Evolutionary conservation across 805 yeast species (phyloP), one percentile per base, ranked within the genome.

Genomic region (Candida tammaniensis): DNA sequence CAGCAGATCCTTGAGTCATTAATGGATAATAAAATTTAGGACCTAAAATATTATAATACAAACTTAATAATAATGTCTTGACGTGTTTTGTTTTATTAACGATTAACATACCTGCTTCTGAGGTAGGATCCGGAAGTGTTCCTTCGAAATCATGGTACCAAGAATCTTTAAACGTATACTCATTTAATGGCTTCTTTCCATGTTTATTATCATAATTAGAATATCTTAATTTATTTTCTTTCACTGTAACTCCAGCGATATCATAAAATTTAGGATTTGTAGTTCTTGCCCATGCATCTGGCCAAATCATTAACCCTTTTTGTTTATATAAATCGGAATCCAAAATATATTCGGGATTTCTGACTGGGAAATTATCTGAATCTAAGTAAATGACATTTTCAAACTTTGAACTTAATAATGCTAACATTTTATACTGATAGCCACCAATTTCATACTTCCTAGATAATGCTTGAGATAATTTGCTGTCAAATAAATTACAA

Each of bases 51-150:
- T 83, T 82, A 54, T 83, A 83, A 54, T 80, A 82, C 25, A 78
- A 60, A 3, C 84, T 65, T 30, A 83, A 55, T 17, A 81, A 51
- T 28, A 82, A 52, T 0, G 86, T 78, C 39, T 68, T 70, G 35
- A 79, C 48, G 49, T 82, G 91, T 2, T 64, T 55, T 7, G 70
- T 61, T 48, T 81, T 82, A 51, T 80, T 76, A 16, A 83, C 62
- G 48, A 83, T 35, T 26, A 83, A 52, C 59, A 81, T 82, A 7
- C 91, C 93, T 0, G 86, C 74, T 57, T 83, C 91, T 1, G 80
- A 64, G 4, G 85, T 63, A 4, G 84, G 76, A 48, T 82, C 80
- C 1, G 86, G 85, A 30, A 82, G 49, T 0, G 88, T 55, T 22
- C 82, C 82, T 38, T 73, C 73, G 35, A 79, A 64, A 43, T 78